phyloP scores from a whole-genome alignment of 176 grass and related monocot genomes.

The Oryza nivara region DNA sequence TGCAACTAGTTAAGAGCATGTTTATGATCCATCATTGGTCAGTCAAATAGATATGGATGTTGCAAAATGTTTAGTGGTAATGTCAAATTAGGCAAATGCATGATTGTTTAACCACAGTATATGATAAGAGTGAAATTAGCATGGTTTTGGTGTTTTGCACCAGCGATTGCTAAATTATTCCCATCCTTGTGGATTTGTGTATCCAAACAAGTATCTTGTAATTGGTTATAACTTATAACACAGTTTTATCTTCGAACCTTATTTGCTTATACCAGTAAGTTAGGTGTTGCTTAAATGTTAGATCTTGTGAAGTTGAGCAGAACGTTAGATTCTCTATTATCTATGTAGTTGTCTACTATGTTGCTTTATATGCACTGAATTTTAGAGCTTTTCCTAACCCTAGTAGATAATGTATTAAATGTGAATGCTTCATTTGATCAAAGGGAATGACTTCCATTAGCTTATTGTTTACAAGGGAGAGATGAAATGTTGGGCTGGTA shows the following conservation, averaged over 20 bases:
- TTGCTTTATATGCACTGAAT: conserved; percentile 6
- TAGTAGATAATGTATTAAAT: conserved; percentile 13
- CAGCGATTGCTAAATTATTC: conserved; percentile 1
- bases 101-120: not conserved
- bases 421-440: conserved; percentile 8
- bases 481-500: conserved; percentile 12
- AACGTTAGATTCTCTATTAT: not conserved
- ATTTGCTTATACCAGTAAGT: not conserved
- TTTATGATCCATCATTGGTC: not conserved
- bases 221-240: conserved; percentile 4
- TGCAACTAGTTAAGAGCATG: conserved; percentile 3
- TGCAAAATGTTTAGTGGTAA: conserved; percentile 4
- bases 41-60: not conserved
- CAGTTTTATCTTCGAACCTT: not conserved
- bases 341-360: not conserved
- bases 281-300: not conserved
- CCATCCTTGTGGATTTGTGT: not conserved
- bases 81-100: conserved; percentile 8
- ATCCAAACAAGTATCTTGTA: conserved; percentile 11
- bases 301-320: conserved; percentile 23
- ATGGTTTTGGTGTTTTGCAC: conserved; percentile 13
- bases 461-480: conserved; percentile 22
- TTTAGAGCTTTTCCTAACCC: conserved; percentile 1
- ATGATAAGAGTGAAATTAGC: conserved; percentile 3
- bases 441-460: conserved; percentile 32